Base-by-base conservation (phyloP, 345 rosid species). In the Chamaenerion angustifolium region DNA sequence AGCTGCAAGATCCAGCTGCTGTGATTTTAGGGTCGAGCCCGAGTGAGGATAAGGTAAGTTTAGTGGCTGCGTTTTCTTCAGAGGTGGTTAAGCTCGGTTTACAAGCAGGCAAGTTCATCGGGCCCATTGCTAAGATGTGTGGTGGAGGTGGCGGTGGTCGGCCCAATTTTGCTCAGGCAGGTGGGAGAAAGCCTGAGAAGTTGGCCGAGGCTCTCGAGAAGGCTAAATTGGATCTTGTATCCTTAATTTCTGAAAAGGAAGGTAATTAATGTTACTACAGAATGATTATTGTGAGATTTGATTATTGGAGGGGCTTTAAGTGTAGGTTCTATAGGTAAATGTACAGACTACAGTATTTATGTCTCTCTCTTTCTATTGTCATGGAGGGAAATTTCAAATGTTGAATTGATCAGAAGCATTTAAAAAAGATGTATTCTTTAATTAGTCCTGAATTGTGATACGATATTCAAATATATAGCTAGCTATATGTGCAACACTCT, bases 91-190 rank as follows among this genome's bases (percentile, higher is more conserved):
- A 71, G 62, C 46, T 83, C 23, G 98, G 98, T 4, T 66, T 90
- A 53, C 83, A 81, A 66, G 98, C 98, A 3, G 98, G 95, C 54
- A 86, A 81, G 64, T 83, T 90, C 62, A 81, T 86, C 40, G 92
- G 92, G 8, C 63, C 95, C 13, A 66, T 90, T 46, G 95, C 97
- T 35, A 85, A 79, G 61, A 12, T 81, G 55, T 86, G 98, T 8
- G 92, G 92, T 0, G 98, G 95, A 60, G 98, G 98, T 43, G 98
- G 98, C 0, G 98, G 94, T 17, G 98, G 98, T 51, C 75, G 81
- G 61, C 87, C 94, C 9, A 86, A 83, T 67, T 90, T 90, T 12
- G 89, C 98, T 58, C 98, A 90, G 73, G 98, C 98, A 11, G 95
- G 98, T 3, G 94, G 95, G 6, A 79, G 85, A 69, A 83, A 78